Evolutionary conservation across 345 rosid genomes (phyloP).

Genomic region (Lepidium sativum): DNA sequence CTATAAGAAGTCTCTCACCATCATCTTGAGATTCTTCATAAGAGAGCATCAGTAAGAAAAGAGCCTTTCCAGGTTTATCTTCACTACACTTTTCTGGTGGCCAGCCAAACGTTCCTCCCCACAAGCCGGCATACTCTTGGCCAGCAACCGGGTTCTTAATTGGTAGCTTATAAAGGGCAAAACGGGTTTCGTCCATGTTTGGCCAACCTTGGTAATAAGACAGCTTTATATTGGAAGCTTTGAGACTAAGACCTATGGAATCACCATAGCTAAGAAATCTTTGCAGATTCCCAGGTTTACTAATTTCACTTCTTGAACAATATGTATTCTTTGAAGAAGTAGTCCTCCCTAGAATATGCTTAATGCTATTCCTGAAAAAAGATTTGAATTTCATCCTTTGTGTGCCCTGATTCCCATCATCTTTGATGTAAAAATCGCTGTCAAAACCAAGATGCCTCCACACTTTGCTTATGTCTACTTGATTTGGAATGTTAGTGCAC

Average conservation of each 20-base stretch:
- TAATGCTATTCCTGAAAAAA: slow-evolving; percentile 44
- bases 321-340: slow-evolving; percentile 37
- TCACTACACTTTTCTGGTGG: slow-evolving; percentile 62
- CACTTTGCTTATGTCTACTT: slow-evolving; percentile 35
- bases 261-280: slow-evolving; percentile 59
- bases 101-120: slow-evolving; percentile 94
- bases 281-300: slow-evolving; percentile 37
- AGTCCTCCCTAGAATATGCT: slow-evolving; percentile 52
- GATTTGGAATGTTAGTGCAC: slow-evolving; percentile 32
- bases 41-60: slow-evolving; percentile 68
- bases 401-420: slow-evolving; percentile 29
- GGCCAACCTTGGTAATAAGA: slow-evolving; percentile 85
- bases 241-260: slow-evolving; percentile 46
- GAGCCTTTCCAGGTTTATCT: slow-evolving; percentile 72
- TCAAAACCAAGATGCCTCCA: slow-evolving; percentile 35
- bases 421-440: slow-evolving; percentile 13
- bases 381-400: slow-evolving; percentile 41
- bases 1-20: slow-evolving; percentile 48
- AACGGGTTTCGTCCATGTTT: slow-evolving; percentile 61
- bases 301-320: slow-evolving; percentile 53
- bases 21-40: slow-evolving; percentile 50
- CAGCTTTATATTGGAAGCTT: slow-evolving; percentile 43
- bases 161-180: slow-evolving; percentile 74
- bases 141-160: slow-evolving; percentile 34
- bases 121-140: slow-evolving; percentile 69